Conservation (phyloP, 257 asterid species). For the Thymus mandschuricus region DNA sequence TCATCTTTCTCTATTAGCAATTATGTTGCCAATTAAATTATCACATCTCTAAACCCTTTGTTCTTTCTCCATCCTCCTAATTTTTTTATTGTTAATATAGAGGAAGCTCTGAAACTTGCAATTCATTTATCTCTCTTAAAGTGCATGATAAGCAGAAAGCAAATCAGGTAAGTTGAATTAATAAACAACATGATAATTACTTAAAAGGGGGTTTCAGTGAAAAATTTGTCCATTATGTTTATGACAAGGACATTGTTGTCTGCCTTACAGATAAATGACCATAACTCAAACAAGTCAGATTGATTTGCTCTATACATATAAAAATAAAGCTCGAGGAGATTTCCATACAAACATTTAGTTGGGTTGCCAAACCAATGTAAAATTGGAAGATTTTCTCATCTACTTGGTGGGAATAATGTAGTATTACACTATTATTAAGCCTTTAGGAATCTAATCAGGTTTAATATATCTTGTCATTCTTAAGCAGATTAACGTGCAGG, state of each 20-base stretch:
- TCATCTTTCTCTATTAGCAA: slow-evolving; percentile 13
- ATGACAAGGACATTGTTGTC: slow-evolving; percentile 7
- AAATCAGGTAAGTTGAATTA: not conserved
- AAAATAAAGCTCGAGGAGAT: not conserved
- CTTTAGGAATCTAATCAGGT: slow-evolving; percentile 9
- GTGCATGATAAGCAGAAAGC: not conserved
- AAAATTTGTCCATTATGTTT: not conserved
- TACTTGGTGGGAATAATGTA: not conserved
- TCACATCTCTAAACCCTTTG: not conserved
- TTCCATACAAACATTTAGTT: not conserved
- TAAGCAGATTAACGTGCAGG: slow-evolving; percentile 56
- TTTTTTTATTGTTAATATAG: not conserved
- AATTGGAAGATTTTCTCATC: not conserved
- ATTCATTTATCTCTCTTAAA: not conserved
- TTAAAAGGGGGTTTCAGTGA: not conserved
- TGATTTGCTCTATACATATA: not conserved
- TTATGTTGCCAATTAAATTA: slow-evolving; percentile 14
- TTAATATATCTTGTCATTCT: slow-evolving; percentile 28
- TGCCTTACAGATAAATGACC: not conserved
- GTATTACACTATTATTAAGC: not conserved
- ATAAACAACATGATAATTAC: not conserved
- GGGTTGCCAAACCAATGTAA: not conserved
- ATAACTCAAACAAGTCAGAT: not conserved
- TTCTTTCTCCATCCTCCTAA: not conserved
- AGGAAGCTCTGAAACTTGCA: not conserved